Base-by-base conservation (phyloP, 169 alveolate species). In the Neospora caninum region DNA sequence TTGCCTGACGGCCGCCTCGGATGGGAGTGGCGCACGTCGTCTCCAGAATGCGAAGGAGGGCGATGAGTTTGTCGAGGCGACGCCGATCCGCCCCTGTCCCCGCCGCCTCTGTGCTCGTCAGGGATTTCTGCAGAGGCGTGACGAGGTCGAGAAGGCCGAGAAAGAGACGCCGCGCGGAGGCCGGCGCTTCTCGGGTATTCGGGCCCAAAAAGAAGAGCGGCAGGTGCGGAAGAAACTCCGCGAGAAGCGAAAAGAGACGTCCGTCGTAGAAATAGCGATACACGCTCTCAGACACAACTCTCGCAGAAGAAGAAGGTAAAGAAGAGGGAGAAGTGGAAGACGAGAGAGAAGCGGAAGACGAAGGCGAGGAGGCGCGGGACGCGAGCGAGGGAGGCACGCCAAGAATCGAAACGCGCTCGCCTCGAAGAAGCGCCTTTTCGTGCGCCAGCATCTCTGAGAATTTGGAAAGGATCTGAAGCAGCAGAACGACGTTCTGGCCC, bases 371-470 rank as follows among this genome's bases (percentile, higher is more conserved):
- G 13, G 58, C 64, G 39, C n/a, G n/a, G n/a, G n/a, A n/a, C n/a
- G n/a, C n/a, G n/a, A n/a, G n/a, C n/a, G 53, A 22, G 4, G 1
- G 89, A 7, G 89, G 89, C 41, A 82, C 43, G 41, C 89, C 89
- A 2, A 41, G 67, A 16, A 82, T 67, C 67, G 38, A 20, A 29
- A 82, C 64, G 69, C 89, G 89, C 38, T 82, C 89, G 34, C 89
- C 67, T 31, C 36, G 89, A 82, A 82, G 89, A 18, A 41, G 67
- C 10, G 43, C 43, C 89, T 82, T 82, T 67, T 82, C 89, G 34
- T 49, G 64, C 16, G 25, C 89, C 0, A 82, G 43, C 89, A 82
- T 36, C 67, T 82, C 67, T 9, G 41, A 13, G 22, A 41, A 36
- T 36, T 82, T 82, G 2, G 38, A 18, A 31, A 41, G 38, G 22